These are phyloP conservation scores for Cytospora schulzeri DNA, from an alignment of 2,329 filamentous ascomycete genomes.

Conservation along the genomic window DNA sequence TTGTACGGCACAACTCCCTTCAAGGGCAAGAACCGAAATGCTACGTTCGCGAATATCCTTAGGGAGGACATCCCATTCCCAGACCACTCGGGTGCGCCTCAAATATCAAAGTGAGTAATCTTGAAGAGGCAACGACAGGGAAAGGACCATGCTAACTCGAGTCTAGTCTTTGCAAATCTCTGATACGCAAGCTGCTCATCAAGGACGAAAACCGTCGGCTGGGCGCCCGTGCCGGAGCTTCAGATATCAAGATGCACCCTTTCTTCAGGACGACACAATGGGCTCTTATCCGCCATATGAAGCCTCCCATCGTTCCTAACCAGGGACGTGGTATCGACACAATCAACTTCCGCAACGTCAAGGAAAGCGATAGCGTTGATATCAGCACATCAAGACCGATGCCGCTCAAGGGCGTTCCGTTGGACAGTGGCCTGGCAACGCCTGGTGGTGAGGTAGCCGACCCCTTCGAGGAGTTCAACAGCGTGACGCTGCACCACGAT, in stretches of 20 bases:
- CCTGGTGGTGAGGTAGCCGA: slow-evolving; percentile 78
- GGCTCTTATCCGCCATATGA: slow-evolving; percentile 96
- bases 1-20: slow-evolving; percentile 97
- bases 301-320: slow-evolving; percentile 93
- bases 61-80: slow-evolving; percentile 95
- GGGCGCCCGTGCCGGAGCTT: slow-evolving; percentile 90
- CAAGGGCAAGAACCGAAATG: slow-evolving; percentile 98
- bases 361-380: slow-evolving; percentile 95
- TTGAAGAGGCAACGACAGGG: slow-evolving; percentile 1
- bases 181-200: slow-evolving; percentile 95
- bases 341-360: slow-evolving; percentile 96
- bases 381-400: slow-evolving; percentile 63
- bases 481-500: slow-evolving; percentile 94
- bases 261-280: slow-evolving; percentile 97
- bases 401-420: slow-evolving; percentile 73
- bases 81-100: slow-evolving; percentile 79
- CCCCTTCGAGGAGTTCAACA: slow-evolving; percentile 98
- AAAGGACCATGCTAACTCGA: slow-evolving; percentile 16
- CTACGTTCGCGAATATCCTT: slow-evolving; percentile 96
- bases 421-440: slow-evolving; percentile 83
- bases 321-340: slow-evolving; percentile 90
- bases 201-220: slow-evolving; percentile 95
- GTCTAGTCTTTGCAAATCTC: slow-evolving; percentile 84
- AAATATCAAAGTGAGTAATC: slow-evolving; percentile 81
- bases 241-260: slow-evolving; percentile 92